phyloP scores from a whole-genome alignment of 306 rosid genomes.

The Lupinus albus region DNA sequence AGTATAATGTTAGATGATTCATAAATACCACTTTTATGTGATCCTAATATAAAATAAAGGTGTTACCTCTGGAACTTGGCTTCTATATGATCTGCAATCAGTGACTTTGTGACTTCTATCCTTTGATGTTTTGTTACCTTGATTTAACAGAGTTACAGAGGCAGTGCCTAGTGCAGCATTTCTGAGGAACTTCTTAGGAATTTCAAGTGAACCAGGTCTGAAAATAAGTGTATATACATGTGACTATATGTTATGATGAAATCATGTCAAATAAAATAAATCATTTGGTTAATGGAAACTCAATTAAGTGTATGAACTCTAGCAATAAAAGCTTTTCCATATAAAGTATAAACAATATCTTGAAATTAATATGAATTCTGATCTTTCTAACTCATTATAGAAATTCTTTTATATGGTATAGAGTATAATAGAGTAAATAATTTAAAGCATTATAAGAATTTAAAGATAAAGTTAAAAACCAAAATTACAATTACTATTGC shows the following conservation, averaged over 20 bases:
- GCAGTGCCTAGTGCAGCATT: conserved; percentile 59
- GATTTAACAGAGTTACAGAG: conserved; percentile 55
- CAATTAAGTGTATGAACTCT: conserved; percentile 7
- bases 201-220: conserved; percentile 67
- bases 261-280: conserved; percentile 28
- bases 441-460: conserved; percentile 10
- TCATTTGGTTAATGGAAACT: not conserved
- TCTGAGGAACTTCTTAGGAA: conserved; percentile 61
- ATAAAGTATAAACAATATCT: conserved; percentile 35
- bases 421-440: not conserved
- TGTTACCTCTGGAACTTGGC: conserved; percentile 67
- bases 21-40: not conserved
- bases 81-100: conserved; percentile 75
- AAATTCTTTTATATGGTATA: conserved; percentile 5
- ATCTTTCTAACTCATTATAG: conserved; percentile 25
- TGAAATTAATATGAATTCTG: conserved; percentile 20
- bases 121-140: conserved; percentile 54
- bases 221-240: conserved; percentile 20
- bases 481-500: conserved; percentile 6
- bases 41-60: not conserved
- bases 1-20: not conserved
- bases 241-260: not conserved
- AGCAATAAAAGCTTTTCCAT: conserved; percentile 25
- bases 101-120: conserved; percentile 72
- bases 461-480: not conserved